Percentiles rank a stretch among this genome's conserved stretches.
phyloP scores from a whole-genome alignment of 495 filamentous ascomycete genomes.

The Neurospora terricola region DNA sequence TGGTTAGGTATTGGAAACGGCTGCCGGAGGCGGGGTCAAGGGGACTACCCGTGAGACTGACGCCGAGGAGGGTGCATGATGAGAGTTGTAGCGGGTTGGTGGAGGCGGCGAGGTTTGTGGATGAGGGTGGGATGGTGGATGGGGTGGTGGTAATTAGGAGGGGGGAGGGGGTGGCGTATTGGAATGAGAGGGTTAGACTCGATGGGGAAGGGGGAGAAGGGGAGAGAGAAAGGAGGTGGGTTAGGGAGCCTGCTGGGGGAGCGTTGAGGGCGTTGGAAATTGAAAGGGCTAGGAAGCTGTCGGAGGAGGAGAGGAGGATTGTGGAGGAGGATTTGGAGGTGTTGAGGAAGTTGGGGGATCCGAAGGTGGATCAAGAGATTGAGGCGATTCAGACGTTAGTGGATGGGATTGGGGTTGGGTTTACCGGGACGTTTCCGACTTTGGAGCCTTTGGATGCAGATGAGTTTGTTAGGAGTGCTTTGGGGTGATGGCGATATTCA shows the following conservation, averaged over 20 bases:
- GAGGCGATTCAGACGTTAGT: slow-evolving; percentile 20
- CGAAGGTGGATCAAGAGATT: slow-evolving; percentile 16
- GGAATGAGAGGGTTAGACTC: slow-evolving; percentile 6
- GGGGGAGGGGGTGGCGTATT: slow-evolving; percentile 7
- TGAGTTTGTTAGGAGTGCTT: slow-evolving; percentile 4
- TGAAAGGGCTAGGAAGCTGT: slow-evolving; percentile 18
- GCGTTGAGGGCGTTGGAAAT: slow-evolving; percentile 11
- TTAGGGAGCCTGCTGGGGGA: neutral
- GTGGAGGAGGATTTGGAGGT: slow-evolving; percentile 14
- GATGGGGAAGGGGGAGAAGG: neutral
- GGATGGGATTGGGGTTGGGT: slow-evolving; percentile 12
- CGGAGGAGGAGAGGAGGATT: slow-evolving; percentile 10
- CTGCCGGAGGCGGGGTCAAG: slow-evolving; percentile 18
- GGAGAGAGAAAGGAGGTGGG: slow-evolving; percentile 1
- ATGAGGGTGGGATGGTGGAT: slow-evolving; percentile 11
- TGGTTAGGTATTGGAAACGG: slow-evolving; percentile 18
- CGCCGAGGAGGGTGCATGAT: slow-evolving; percentile 27
- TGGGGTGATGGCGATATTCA: neutral
- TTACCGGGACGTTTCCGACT: neutral
- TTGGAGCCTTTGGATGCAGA: slow-evolving; percentile 4
- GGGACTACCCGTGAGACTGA: slow-evolving; percentile 22
- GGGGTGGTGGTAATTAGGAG: neutral
- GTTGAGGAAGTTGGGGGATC: slow-evolving; percentile 12
- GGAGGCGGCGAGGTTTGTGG: slow-evolving; percentile 21
- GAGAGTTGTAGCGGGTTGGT: slow-evolving; percentile 25